phyloP scores from a whole-genome alignment of 2,329 filamentous ascomycete species.

The Penicillium concentricum region DNA sequence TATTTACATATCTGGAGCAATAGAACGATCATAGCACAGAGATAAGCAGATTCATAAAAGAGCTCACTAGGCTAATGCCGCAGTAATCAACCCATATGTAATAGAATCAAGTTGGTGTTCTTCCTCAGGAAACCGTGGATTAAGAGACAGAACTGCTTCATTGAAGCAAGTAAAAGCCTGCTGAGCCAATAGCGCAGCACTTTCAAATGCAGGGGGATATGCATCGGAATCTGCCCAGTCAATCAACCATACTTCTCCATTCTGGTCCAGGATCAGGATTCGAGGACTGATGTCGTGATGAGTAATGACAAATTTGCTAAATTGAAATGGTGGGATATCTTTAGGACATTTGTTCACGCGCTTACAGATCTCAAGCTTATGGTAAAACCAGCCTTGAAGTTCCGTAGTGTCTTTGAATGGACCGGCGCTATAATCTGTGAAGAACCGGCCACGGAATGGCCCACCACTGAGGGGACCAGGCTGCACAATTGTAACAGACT shows the following conservation, averaged over 20 bases:
- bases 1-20: background rate
- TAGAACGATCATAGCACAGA: background rate
- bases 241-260: slow-evolving; percentile 15
- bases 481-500: slow-evolving; percentile 11
- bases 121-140: slow-evolving; percentile 20
- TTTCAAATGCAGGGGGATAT: slow-evolving; percentile 26
- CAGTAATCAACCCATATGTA: slow-evolving; percentile 19
- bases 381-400: slow-evolving; percentile 28
- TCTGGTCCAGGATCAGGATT: slow-evolving; percentile 17
- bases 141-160: slow-evolving; percentile 15
- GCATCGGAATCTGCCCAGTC: slow-evolving; percentile 23
- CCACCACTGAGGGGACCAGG: slow-evolving; percentile 19
- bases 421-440: slow-evolving; percentile 25
- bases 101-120: slow-evolving; percentile 20
- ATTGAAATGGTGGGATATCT: slow-evolving; percentile 16
- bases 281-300: slow-evolving; percentile 22
- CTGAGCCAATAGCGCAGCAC: slow-evolving; percentile 14
- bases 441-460: slow-evolving; percentile 20
- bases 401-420: slow-evolving; percentile 19
- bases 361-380: slow-evolving; percentile 27
- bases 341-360: slow-evolving; percentile 8
- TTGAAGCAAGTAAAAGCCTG: slow-evolving; percentile 21
- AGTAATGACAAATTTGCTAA: slow-evolving; percentile 19
- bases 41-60: background rate
- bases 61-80: slow-evolving; percentile 15